These are phyloP conservation scores for Wickerhamiella azyma DNA, from an alignment of 805 yeast genomes.

Conservation along the genomic window DNA sequence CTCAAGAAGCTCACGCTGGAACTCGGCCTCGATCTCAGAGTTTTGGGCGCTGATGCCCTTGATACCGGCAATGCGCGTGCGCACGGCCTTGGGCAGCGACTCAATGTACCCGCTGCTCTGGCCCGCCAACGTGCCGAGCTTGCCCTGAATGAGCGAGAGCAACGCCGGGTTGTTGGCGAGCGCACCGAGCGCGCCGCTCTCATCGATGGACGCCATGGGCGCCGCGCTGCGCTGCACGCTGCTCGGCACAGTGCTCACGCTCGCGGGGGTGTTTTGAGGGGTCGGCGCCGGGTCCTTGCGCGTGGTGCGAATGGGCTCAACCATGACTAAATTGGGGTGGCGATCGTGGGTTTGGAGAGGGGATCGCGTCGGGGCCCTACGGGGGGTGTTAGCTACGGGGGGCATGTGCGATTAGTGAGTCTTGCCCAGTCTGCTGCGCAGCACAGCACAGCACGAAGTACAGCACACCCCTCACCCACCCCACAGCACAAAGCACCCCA, in stretches of 20 bases:
- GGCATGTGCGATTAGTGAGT: background rate
- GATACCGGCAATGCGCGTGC: slow-evolving; percentile 65
- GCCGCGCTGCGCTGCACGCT: slow-evolving; percentile 25
- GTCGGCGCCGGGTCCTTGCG: slow-evolving; percentile 84
- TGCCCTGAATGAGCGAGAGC: slow-evolving; percentile 78
- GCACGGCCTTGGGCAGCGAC: slow-evolving; percentile 55
- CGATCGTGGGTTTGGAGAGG: background rate
- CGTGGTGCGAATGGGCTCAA: slow-evolving; percentile 73
- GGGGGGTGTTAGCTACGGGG: background rate
- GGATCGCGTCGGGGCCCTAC: background rate
- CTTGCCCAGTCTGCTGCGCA: no score
- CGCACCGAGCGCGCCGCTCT: slow-evolving; percentile 31
- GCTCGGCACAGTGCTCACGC: slow-evolving; percentile 47
- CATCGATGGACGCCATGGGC: slow-evolving; percentile 50
- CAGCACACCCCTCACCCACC: no score
- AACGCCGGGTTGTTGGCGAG: slow-evolving; percentile 61
- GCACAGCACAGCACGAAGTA: no score
- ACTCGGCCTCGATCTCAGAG: slow-evolving; percentile 74
- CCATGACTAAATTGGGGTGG: slow-evolving; percentile 33
- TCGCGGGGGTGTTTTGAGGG: slow-evolving; percentile 96
- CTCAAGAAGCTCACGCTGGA: slow-evolving; percentile 75
- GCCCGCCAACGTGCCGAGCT: slow-evolving; percentile 73
- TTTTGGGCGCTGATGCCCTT: slow-evolving; percentile 70
- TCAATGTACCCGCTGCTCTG: slow-evolving; percentile 76
- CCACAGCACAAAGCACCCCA: no score